Conservation (phyloP, 2,329 filamentous ascomycete genomes). For the Emmonsiellopsis sp. region DNA sequence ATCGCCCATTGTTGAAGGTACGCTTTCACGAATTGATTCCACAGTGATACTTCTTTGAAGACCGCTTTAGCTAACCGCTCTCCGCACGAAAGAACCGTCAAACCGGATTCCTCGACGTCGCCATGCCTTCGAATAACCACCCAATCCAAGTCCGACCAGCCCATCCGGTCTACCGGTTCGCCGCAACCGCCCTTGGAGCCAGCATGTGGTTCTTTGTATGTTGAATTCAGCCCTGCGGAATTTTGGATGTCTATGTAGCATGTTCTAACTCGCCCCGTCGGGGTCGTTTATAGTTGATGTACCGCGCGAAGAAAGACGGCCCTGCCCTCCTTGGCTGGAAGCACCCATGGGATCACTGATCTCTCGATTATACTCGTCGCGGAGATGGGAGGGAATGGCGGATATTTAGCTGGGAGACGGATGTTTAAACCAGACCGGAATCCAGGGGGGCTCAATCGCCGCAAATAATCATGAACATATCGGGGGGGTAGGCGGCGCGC, state of each 20-base stretch:
- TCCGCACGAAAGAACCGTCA: background rate
- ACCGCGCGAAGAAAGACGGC: conserved; percentile 94
- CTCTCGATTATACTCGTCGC: background rate
- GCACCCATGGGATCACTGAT: conserved; percentile 90
- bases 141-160: conserved; percentile 48
- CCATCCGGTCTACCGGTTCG: conserved; percentile 69
- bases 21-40: background rate
- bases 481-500: too few species aligned
- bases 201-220: conserved; percentile 99
- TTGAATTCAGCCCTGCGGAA: conserved; percentile 18
- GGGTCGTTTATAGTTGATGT: conserved; percentile 63
- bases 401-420: too few species aligned
- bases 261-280: background rate
- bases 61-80: background rate
- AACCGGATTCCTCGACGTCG: conserved; percentile 11
- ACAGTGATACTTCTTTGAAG: too few species aligned
- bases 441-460: too few species aligned
- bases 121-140: conserved; percentile 34
- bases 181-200: conserved; percentile 78
- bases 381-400: too few species aligned
- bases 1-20: background rate
- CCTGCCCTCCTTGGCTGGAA: conserved; percentile 83
- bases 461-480: too few species aligned
- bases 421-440: too few species aligned
- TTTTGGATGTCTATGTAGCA: background rate